phyloP scores from a whole-genome alignment of 441 rosid species.

The Corymbia calophylla region DNA sequence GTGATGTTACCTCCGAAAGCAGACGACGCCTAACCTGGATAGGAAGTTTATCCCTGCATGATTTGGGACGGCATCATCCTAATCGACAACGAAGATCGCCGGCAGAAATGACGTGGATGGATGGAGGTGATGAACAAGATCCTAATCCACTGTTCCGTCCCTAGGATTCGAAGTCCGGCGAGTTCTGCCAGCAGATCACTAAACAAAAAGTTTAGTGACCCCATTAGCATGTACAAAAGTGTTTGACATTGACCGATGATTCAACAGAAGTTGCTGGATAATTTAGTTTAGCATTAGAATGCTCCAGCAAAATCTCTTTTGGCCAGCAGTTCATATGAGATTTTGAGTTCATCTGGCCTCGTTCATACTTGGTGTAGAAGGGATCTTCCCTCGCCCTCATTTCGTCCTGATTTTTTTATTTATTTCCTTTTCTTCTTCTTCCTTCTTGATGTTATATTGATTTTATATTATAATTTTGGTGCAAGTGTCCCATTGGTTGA shows the following conservation, averaged over 20 bases:
- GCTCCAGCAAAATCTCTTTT: background rate
- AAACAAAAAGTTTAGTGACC: background rate
- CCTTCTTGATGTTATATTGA: too few species aligned
- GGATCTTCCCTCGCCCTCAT: background rate
- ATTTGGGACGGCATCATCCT: background rate
- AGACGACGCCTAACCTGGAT: background rate
- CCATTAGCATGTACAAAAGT: background rate
- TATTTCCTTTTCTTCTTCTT: too few species aligned
- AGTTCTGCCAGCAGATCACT: background rate
- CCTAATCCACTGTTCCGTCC: background rate
- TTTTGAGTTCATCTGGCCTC: background rate
- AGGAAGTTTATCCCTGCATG: background rate
- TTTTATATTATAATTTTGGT: background rate
- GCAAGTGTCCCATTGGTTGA: background rate
- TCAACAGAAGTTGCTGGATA: fast-evolving
- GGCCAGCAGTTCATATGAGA: background rate
- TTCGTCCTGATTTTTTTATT: background rate
- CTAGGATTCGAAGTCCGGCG: background rate
- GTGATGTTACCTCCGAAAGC: background rate
- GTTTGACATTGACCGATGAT: background rate
- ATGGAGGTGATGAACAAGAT: background rate
- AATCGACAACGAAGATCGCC: background rate
- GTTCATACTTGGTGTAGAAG: background rate
- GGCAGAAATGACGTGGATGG: background rate
- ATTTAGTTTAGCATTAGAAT: background rate